Evolutionary conservation across 2,329 filamentous ascomycete species (phyloP), one percentile per base, ranked within the genome.

Genomic region (Aureobasidium sp.): DNA sequence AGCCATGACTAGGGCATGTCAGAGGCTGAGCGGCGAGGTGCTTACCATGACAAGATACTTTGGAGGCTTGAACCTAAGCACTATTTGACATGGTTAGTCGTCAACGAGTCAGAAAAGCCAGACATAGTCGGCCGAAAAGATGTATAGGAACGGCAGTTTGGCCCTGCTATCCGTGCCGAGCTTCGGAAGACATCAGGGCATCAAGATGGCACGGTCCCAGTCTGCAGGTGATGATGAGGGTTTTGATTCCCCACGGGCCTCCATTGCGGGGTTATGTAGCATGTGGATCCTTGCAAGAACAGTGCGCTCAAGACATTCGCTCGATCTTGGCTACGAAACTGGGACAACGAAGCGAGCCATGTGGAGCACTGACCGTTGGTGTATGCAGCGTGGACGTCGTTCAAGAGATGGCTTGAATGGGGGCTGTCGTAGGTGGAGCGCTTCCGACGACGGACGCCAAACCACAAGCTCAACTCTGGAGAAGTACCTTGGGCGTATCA

Each of bases 281-380:
- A 58, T 47, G 55, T 58, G 42, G 29, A 58, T 37, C 55, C 55
- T n/a, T 56, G 55, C 25, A n/a, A 25, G 9, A 17, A 42, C 31
- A 47, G 44, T 17, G 25, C 17, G 44, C 7, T 22, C 29, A 27
- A 58, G 41, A 14, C n/a, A 12, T 34, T 12, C 15, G 8, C 14
- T 6, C 1, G 8, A 1, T 27, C 55, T 58, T 47, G 41, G 29
- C 41, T 34, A n/a, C 9, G 39, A 14, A 25, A 44, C 25, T 36
- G 42, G 55, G 17, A 47, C 14, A 5, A 15, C 9, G 20, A 58
- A 29, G 27, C 42, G 55, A 36, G 42, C 41, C 41, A 58, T 45
- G 55, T 58, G 55, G 55, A 47, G 41, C n/a, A n/a, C 29, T 7
- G 8, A 47, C 12, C 27, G 25, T 22, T 56, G n/a, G 14, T 9